Base-by-base conservation (phyloP, 306 rosid species). In the Hylodesmum podocarpum region DNA sequence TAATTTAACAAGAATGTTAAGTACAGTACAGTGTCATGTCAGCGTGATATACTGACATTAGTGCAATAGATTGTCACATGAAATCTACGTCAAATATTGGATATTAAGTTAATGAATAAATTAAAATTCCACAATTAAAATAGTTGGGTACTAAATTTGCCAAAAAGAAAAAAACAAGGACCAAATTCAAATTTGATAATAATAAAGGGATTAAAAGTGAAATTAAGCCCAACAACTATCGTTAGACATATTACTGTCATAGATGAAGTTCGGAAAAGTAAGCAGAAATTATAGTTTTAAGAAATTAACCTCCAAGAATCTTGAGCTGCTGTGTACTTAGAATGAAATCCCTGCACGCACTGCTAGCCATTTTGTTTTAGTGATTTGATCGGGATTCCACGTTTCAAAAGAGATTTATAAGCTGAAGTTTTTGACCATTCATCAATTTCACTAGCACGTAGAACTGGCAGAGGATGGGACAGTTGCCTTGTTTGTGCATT, bases 401-500 rank as follows among this genome's bases (percentile, higher is more conserved):
- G 96, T 70, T 81, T 87, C 72, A 92, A 73, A 47, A 95, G 86
- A 59, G 85, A 84, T 82, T 36, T 80, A 22, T 92, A 95, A 28
- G 85, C 92, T 57, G 79, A 75, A 85, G 88, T 86, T 83, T 88
- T 91, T 61, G 99, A 95, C 97, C 99, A 95, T 77, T 89, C 92
- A 79, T 95, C 97, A 70, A 95, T 92, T 83, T 95, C 97, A 24
- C 96, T 97, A 65, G 99, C 99, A 39, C 97, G 96, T 43, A 95
- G 87, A 61, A 92, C 99, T 3, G 96, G 99, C 59, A 92, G 82
- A 61, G 97, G 99, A 73, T 92, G 99, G 50, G 99, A 92, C 57
- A 95, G 92, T 79, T 95, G 97, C 70, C 94, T 90, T 40, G 99
- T 92, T 84, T 92, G 97, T 50, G 97, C 99, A 73, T 95, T 95